phyloP scores from a whole-genome alignment of 148 eudicot species.

The Rhododendron vialii region DNA sequence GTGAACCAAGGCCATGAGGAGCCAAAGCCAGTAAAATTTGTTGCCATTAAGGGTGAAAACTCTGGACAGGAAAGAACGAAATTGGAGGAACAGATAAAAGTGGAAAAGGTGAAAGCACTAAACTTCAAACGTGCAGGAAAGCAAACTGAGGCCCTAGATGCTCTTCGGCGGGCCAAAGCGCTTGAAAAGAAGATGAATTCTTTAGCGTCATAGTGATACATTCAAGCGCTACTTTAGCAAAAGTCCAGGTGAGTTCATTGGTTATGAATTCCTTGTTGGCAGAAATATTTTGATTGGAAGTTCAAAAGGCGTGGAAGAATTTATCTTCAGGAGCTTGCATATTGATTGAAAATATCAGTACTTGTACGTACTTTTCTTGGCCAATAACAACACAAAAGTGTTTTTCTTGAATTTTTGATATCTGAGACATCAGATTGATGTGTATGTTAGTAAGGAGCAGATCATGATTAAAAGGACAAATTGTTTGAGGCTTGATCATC shows the following conservation, averaged over 20 bases:
- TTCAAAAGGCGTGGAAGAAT: neutral
- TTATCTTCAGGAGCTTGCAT: neutral
- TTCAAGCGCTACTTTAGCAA: neutral
- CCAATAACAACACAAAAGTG: neutral
- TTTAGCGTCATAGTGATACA: conserved; percentile 16
- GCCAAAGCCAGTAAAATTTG: conserved; percentile 29
- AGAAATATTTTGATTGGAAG: neutral
- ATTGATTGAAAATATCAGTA: neutral
- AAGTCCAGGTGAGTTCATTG: neutral
- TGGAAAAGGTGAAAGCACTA: conserved; percentile 71
- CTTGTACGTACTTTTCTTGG: neutral
- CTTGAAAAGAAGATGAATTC: conserved; percentile 47
- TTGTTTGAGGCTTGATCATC: neutral
- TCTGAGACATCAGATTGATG: neutral
- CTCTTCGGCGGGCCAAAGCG: conserved; percentile 65
- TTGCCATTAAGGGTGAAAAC: conserved; percentile 24
- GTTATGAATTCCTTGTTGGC: neutral
- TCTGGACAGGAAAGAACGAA: conserved; percentile 43
- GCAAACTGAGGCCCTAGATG: conserved; percentile 82
- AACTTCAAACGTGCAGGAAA: conserved; percentile 78
- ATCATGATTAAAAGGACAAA: neutral
- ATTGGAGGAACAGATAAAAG: conserved; percentile 72
- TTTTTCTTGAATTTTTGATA: neutral
- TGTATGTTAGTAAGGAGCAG: neutral
- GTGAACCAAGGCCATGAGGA: conserved; percentile 22